Evolutionary conservation across 164 flowering plant genomes (phyloP).

Genomic region (Amborella trichopoda): DNA sequence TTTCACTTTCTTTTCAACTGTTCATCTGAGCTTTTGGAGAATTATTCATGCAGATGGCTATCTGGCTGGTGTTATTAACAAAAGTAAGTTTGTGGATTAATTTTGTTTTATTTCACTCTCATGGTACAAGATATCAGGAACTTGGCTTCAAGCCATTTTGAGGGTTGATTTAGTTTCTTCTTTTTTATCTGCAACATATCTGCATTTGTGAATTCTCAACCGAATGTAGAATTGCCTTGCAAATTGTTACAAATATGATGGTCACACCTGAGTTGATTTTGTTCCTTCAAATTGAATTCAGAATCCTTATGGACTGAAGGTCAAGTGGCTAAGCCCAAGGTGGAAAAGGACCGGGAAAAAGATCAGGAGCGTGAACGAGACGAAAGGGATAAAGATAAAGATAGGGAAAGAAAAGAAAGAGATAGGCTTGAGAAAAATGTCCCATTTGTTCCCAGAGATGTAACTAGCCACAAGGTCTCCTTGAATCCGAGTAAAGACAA

Average conservation of each 20-base stretch:
- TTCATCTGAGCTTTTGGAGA: too few relatives aligned
- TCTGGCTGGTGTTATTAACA: constrained; percentile 53
- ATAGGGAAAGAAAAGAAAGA: constrained; percentile 50
- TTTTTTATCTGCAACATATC: too few relatives aligned
- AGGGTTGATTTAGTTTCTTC: too few relatives aligned
- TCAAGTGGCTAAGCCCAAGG: constrained; percentile 26
- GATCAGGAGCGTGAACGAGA: constrained; percentile 44
- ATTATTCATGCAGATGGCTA: constrained; percentile 53
- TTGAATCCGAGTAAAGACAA: constrained; percentile 50
- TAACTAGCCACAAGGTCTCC: constrained; percentile 28
- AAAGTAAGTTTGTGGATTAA: constrained; percentile 36
- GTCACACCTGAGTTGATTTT: background rate
- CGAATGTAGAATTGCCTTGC: too few relatives aligned
- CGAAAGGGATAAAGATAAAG: constrained; percentile 47
- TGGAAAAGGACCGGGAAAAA: constrained; percentile 55
- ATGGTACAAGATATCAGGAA: too few relatives aligned
- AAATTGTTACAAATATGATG: background rate
- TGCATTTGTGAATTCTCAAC: too few relatives aligned
- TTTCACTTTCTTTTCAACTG: too few relatives aligned
- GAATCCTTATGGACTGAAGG: constrained; percentile 55
- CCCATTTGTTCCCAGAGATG: constrained; percentile 25
- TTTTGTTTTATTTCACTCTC: too few relatives aligned
- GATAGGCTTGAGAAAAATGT: constrained; percentile 44
- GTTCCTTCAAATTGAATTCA: constrained; percentile 10
- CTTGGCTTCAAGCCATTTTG: too few relatives aligned